Percentiles rank a stretch among this genome's conserved stretches.
phyloP scores from a whole-genome alignment of 2,329 filamentous ascomycete species.

The Emergomyces orientalis region DNA sequence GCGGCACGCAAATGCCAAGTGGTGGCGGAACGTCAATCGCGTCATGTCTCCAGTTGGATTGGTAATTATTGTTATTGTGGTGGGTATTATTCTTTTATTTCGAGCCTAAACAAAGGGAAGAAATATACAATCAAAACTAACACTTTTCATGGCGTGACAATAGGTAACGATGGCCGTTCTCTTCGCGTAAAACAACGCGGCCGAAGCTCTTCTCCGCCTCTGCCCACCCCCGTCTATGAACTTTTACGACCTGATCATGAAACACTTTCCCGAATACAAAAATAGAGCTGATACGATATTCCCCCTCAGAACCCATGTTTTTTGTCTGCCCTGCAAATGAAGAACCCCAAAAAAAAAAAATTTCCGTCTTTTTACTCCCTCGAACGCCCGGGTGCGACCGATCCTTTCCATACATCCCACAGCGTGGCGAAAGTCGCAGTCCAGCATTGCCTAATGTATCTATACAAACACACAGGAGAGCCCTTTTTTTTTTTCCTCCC shows the following conservation, averaged over 20 bases:
- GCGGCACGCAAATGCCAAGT: slow-evolving; percentile 50
- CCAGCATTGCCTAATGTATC: neutral
- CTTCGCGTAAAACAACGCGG: slow-evolving; percentile 5
- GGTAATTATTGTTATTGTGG: slow-evolving; percentile 46
- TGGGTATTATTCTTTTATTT: slow-evolving; percentile 29
- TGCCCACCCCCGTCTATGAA: neutral
- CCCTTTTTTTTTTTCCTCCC: neutral
- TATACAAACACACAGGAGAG: neutral
- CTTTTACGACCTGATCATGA: neutral
- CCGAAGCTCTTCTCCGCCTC: neutral
- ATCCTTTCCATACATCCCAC: slow-evolving; percentile 2
- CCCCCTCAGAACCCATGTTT: neutral
- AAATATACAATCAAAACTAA: neutral
- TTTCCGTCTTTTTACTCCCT: neutral
- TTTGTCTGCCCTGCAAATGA: neutral
- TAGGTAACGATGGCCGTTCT: slow-evolving; percentile 12
- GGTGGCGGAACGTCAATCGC: slow-evolving; percentile 56
- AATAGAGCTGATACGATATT: slow-evolving; percentile 6
- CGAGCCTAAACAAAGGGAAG: neutral
- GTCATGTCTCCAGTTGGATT: slow-evolving; percentile 51
- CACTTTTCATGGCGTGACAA: neutral
- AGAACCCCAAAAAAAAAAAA: neutral
- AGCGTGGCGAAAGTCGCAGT: slow-evolving; percentile 6
- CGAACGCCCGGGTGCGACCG: neutral
- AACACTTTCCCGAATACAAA: neutral